Evolutionary conservation across 257 asterid genomes (phyloP), one percentile per base, ranked within the genome.

Genomic region (Solanum infundibuliforme): DNA sequence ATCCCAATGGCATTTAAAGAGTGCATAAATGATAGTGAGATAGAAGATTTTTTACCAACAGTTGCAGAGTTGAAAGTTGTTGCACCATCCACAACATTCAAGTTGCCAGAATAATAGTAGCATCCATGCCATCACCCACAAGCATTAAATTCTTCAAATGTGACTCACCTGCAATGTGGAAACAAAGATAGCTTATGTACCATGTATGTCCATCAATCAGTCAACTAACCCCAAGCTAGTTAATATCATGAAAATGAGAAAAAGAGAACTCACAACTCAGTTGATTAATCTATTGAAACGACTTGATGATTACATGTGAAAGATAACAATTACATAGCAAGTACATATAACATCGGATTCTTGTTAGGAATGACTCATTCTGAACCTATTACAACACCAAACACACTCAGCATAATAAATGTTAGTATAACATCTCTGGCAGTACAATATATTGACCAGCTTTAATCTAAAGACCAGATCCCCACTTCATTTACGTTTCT

Each of bases 161-260:
- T 94, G 91, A 88, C 98, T 94, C 89, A 92, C 98, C 98, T 94
- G 88, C 52, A 43, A 43, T 43, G 52, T 25, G 35, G 25, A 41
- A 65, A 69, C 83, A 74, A 88, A 55, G 72, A 55, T 84, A 90
- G 85, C 71, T 21, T 41, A 20, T 77, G 29, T 36, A 77, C 41
- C 77, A 3, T 69, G 43, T 16, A 52, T 20, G 58, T 18, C 52
- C 46, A 75, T 55, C 29, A 65, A 72, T 60, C 4, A 82, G 6
- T 38, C 32, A 75, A 75, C 21, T 12, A 12, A 76, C 52, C 12
- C 52, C 52, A 43, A 43, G 52, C 52, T 43, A 43, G 52, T 43
- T 43, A 43, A 43, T 43, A 43, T 41, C 48, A 43, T 43, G 16
- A 43, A 43, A 43, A 43, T 46, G 55, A 46, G 18, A 7, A 4